Conservation (phyloP, 305 asterid species). For the Rubia peregrina region DNA sequence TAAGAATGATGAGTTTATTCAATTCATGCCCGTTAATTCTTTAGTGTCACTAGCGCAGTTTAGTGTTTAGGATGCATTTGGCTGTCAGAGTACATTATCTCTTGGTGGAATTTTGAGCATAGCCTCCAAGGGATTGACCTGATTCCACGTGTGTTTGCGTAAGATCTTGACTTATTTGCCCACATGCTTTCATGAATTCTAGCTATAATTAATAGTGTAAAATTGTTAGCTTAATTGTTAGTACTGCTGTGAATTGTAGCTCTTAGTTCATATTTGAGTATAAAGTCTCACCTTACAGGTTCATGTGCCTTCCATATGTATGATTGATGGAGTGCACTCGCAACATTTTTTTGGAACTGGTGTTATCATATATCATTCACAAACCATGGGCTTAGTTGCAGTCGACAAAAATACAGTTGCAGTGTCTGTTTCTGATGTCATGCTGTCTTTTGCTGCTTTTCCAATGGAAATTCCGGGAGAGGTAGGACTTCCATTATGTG, state of each 20-base stretch:
- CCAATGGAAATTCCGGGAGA: conserved; percentile 99
- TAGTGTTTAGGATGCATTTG: neutral
- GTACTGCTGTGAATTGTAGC: neutral
- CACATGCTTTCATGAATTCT: too few species aligned
- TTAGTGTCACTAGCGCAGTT: neutral
- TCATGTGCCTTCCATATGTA: conserved; percentile 96
- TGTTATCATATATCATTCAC: conserved; percentile 80
- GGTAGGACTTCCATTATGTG: conserved; percentile 39
- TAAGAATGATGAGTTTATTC: neutral
- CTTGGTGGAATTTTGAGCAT: neutral
- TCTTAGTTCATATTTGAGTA: neutral
- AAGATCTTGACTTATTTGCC: neutral
- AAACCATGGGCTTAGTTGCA: conserved; percentile 85
- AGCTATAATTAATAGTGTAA: neutral
- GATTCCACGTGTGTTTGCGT: neutral
- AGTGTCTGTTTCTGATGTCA: conserved; percentile 87
- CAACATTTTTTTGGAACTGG: conserved; percentile 99
- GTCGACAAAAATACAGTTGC: conserved; percentile 99
- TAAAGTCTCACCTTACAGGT: conserved; percentile 45
- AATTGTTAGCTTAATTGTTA: too few species aligned
- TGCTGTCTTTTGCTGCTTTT: conserved; percentile 98
- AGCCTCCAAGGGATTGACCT: neutral
- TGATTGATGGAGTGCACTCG: conserved; percentile 99
- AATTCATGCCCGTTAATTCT: neutral
- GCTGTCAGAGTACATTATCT: neutral